A percentile compares a stretch with the other conserved stretches of the same genome.
phyloP scores from a whole-genome alignment of 768 basidiomycete species.

The Lactarius hengduanensis region DNA sequence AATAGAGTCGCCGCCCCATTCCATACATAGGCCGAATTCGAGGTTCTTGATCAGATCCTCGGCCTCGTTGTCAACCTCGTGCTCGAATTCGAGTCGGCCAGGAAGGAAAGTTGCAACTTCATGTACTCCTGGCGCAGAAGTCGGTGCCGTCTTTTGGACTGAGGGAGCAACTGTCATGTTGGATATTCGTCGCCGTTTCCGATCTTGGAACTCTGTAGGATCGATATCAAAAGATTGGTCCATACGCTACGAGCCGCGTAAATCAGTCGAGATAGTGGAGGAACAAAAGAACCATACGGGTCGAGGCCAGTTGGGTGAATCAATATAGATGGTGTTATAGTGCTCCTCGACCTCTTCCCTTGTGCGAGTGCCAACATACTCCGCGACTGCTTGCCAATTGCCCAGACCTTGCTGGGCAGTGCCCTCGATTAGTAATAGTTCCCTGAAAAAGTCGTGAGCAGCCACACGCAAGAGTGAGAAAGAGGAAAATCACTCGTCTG shows the following conservation, averaged over 20 bases:
- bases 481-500: conserved; percentile 74
- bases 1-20: conserved; percentile 82
- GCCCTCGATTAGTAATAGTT: conserved; percentile 86
- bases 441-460: conserved; percentile 47
- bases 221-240: conserved; percentile 68
- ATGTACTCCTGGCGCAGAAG: conserved; percentile 88
- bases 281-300: conserved; percentile 53
- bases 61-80: conserved; percentile 95
- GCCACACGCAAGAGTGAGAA: conserved; percentile 1
- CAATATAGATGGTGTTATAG: conserved; percentile 78
- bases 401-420: conserved; percentile 85
- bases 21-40: conserved; percentile 87
- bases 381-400: conserved; percentile 96
- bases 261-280: conserved; percentile 25
- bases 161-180: conserved; percentile 59
- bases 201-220: conserved; percentile 79
- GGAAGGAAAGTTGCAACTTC: conserved; percentile 93
- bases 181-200: conserved; percentile 87
- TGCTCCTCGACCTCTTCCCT: conserved; percentile 93
- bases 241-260: conserved; percentile 35
- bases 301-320: conserved; percentile 74
- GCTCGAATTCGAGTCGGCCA: conserved; percentile 97
- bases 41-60: conserved; percentile 94
- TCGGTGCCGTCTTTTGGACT: conserved; percentile 71
- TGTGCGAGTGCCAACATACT: conserved; percentile 90